Percentiles rank a stretch among this genome's conserved stretches.
Evolutionary conservation across 108 stramenopile species (phyloP).

Genomic region (Skeletonema costatum): DNA sequence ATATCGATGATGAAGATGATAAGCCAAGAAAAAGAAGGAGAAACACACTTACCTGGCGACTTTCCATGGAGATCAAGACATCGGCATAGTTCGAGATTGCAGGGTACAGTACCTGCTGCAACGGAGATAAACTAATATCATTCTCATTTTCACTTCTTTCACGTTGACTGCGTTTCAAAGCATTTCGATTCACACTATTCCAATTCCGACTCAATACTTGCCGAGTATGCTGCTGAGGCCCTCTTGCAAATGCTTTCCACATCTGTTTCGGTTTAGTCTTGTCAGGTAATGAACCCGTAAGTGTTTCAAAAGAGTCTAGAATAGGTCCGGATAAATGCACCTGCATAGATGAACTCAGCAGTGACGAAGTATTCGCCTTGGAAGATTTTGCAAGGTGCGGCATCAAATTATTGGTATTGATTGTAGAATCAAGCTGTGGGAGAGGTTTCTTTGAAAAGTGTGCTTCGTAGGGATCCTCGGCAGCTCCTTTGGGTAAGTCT

Average conservation of each 20-base stretch:
- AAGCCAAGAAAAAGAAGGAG: not conserved
- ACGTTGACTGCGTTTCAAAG: conserved; percentile 20
- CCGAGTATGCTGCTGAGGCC: conserved; percentile 31
- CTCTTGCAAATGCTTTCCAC: conserved; percentile 26
- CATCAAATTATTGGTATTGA: conserved; percentile 3
- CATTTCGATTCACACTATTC: conserved; percentile 22
- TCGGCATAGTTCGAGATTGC: conserved; percentile 55
- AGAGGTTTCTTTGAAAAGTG: conserved; percentile 36
- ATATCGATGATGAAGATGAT: not conserved
- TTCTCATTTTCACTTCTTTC: conserved; percentile 1
- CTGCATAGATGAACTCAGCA: conserved; percentile 22
- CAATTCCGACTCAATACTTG: conserved; percentile 43
- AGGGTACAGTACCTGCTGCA: conserved; percentile 45
- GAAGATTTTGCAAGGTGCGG: conserved; percentile 8
- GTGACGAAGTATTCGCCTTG: conserved; percentile 5
- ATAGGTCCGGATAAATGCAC: conserved; percentile 36
- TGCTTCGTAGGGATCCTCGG: conserved; percentile 45
- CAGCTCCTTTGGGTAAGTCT: conserved; percentile 4
- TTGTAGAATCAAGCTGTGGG: conserved; percentile 22
- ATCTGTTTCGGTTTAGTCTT: not conserved
- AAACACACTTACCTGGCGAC: conserved; percentile 40
- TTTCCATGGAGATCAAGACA: conserved; percentile 56
- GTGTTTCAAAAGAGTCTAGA: conserved; percentile 19
- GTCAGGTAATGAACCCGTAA: not conserved
- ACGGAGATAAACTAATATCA: conserved; percentile 28